Percentiles rank a stretch among this genome's conserved stretches.
Evolutionary conservation across 2,329 filamentous ascomycete species (phyloP).

Genomic region (Talaromyces sp.): DNA sequence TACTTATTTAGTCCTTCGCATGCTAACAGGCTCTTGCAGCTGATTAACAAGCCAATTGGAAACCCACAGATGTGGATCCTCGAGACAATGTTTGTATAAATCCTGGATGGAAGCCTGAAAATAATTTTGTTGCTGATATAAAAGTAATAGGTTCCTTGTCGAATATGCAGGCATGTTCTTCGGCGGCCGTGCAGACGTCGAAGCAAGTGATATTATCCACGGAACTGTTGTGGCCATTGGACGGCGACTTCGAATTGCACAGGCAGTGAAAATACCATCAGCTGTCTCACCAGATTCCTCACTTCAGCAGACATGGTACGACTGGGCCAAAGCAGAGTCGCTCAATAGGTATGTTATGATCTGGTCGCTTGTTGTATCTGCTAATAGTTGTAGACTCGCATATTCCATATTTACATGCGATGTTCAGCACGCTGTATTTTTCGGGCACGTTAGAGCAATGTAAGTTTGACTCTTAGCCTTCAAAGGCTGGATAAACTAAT

Average conservation of each 20-base stretch:
- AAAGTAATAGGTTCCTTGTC: background rate
- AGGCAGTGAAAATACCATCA: background rate
- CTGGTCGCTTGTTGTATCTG: background rate
- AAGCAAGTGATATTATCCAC: background rate
- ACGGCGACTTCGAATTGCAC: background rate
- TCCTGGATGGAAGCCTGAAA: background rate
- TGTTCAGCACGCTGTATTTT: background rate
- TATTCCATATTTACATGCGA: background rate
- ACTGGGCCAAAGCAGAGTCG: background rate
- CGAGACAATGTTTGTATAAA: background rate
- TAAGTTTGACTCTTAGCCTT: background rate
- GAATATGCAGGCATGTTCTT: conserved; percentile 1
- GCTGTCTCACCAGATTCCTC: background rate
- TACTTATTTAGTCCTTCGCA: background rate
- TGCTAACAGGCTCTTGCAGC: background rate
- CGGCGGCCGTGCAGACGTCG: background rate
- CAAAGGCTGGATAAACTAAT: background rate
- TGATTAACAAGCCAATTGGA: background rate
- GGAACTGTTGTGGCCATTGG: background rate
- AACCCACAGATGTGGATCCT: background rate
- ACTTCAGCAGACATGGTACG: background rate
- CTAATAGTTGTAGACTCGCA: background rate
- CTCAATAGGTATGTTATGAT: background rate
- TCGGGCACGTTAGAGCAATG: background rate
- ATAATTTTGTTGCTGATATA: background rate